These are phyloP conservation scores for Kodamaea kaohsiungensis DNA, from an alignment of 805 yeast genomes.

Conservation along the genomic window DNA sequence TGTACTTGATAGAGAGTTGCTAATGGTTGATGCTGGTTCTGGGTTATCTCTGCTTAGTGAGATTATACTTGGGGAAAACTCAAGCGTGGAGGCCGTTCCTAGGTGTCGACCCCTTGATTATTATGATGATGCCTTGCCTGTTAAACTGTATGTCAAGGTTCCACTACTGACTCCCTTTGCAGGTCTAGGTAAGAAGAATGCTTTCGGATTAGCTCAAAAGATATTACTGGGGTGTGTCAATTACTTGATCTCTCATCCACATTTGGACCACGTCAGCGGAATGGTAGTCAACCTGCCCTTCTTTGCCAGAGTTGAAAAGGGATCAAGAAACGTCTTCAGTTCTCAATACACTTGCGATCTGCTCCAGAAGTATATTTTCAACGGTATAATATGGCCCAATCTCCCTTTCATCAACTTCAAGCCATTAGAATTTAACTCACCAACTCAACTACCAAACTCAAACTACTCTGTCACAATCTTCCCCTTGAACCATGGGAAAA, in stretches of 20 bases:
- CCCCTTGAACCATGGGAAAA: conserved; percentile 36
- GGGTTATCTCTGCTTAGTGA: conserved; percentile 61
- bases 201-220: conserved; percentile 29
- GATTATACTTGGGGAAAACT: conserved; percentile 26
- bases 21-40: conserved; percentile 78
- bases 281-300: conserved; percentile 72
- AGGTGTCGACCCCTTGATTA: conserved; percentile 11
- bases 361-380: conserved; percentile 60
- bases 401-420: conserved; percentile 35
- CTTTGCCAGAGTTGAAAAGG: conserved; percentile 21
- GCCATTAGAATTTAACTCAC: conserved; percentile 14
- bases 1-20: conserved; percentile 28
- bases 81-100: background rate
- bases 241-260: conserved; percentile 76
- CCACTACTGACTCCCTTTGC: conserved; percentile 7
- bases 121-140: conserved; percentile 32
- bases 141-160: conserved; percentile 22
- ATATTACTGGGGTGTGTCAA: conserved; percentile 40
- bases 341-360: conserved; percentile 51
- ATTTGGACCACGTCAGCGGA: conserved; percentile 76
- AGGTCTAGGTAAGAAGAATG: conserved; percentile 8
- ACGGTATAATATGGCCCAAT: conserved; percentile 81
- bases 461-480: conserved; percentile 31
- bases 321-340: conserved; percentile 53
- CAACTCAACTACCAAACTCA: conserved; percentile 14